These are phyloP conservation scores for Fraxinus ornus DNA, from an alignment of 305 asterid genomes.

Conservation along the genomic window DNA sequence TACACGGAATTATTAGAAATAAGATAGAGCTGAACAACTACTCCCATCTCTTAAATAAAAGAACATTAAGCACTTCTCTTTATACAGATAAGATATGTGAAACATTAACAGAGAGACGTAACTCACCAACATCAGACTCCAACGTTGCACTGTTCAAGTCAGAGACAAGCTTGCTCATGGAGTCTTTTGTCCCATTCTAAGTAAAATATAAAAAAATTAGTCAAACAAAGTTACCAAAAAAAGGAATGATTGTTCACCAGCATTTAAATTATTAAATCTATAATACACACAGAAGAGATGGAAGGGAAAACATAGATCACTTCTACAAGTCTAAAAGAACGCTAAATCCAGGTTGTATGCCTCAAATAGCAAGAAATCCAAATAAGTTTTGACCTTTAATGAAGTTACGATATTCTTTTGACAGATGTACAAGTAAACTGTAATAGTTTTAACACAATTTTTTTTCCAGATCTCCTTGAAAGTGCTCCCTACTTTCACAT, in stretches of 20 bases:
- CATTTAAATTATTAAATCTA: neutral
- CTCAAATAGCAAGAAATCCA: neutral
- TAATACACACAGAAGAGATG: neutral
- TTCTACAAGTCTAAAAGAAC: conserved; percentile 1
- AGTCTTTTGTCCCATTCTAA: conserved; percentile 90
- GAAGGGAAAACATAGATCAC: neutral
- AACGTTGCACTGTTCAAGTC: conserved; percentile 78
- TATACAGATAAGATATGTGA: conserved; percentile 6
- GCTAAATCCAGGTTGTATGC: neutral
- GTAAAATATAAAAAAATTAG: conserved; percentile 12
- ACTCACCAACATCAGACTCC: conserved; percentile 95
- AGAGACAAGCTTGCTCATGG: conserved; percentile 76
- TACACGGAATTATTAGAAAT: neutral
- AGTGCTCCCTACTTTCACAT: neutral
- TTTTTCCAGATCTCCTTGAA: neutral
- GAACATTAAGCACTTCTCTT: neutral
- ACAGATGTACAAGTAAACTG: neutral
- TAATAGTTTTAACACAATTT: neutral
- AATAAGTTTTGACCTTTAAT: neutral
- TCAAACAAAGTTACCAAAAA: conserved; percentile 17
- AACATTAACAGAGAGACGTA: conserved; percentile 13
- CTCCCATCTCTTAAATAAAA: neutral
- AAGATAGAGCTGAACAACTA: neutral
- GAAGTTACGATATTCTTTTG: neutral
- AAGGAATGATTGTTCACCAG: conserved; percentile 14